Base-by-base conservation (phyloP, 2,329 filamentous ascomycete species). In the Teratosphaeria viscida region DNA sequence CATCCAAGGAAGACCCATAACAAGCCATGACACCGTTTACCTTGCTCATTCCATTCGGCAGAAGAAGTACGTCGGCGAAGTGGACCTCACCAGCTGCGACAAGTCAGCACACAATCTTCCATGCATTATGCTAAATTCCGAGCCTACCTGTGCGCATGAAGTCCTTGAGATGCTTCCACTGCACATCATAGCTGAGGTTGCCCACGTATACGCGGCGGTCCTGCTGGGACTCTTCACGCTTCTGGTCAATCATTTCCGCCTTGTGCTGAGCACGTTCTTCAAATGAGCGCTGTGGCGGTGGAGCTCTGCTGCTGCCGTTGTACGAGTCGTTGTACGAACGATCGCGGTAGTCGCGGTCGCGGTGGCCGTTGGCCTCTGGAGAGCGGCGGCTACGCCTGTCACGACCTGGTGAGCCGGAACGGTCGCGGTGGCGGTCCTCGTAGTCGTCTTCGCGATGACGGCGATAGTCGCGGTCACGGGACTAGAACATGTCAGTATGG, bases 31-130 rank as follows among this genome's bases (percentile, higher is more conserved):
- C 88, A 37, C 81, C 85, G 91, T 90, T 90, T 92, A 97, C 92
- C 92, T 99, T 99, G 90, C 92, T 97, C 94, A 99, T 99, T 92
- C 94, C 94, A 85, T 99, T 99, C 74, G 94, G 94, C 87, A 99
- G 91, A 78, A 96, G 84, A 79, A 99, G 87, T 75, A 99, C 94
- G 84, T 99, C 94, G 82, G 94, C 94, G 81, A 96, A 99, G 81
- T 97, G 86, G 77, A 99, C 94, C 79, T 97, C 92, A 84, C 94
- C 94, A 81, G 94, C 94, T 97, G 78, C 70, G 73, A 57, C 14
- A 43, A 34, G 53, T 54, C 27, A 54, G 53, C 26, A 23, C 35
- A n/a, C 16, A 23, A 29, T 29, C 27, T 29, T 3, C 19, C 14
- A 29, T 6, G 5, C 35, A 14, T 7, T 5, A 19, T 7, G 35